These are phyloP conservation scores for Margaritispora aquatica DNA, from an alignment of 495 filamentous ascomycete species.

Conservation along the genomic window DNA sequence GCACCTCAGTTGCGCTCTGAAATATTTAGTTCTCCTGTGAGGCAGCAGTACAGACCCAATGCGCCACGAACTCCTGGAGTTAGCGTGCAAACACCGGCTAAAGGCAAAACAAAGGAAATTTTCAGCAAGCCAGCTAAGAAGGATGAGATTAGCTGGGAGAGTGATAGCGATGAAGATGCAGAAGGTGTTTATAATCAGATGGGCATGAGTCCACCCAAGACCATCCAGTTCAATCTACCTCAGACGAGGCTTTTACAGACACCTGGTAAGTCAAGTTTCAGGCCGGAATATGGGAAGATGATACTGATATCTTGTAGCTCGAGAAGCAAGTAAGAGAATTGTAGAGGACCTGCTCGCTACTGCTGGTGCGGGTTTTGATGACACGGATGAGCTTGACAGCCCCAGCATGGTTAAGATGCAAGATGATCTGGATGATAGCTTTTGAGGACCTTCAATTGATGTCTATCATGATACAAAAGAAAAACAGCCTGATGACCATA, in stretches of 20 bases:
- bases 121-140: constrained; percentile 29
- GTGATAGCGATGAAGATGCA: constrained; percentile 50
- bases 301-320: constrained; percentile 42
- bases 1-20: constrained; percentile 77
- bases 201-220: constrained; percentile 87
- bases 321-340: constrained; percentile 86
- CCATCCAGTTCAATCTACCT: constrained; percentile 92
- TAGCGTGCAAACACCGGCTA: constrained; percentile 67
- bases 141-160: constrained; percentile 57
- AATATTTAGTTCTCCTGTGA: constrained; percentile 71
- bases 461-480: too few relatives aligned
- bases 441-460: constrained; percentile 35
- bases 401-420: constrained; percentile 69
- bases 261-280: constrained; percentile 66
- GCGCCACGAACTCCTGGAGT: constrained; percentile 63
- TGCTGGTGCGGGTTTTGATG: constrained; percentile 61
- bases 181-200: constrained; percentile 50
- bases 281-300: too few relatives aligned
- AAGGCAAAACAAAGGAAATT: constrained; percentile 38
- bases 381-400: constrained; percentile 46
- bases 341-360: constrained; percentile 86
- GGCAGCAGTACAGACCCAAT: constrained; percentile 25
- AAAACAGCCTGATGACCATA: too few relatives aligned
- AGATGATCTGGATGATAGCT: constrained; percentile 62
- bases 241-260: constrained; percentile 84